These are phyloP conservation scores for Alternaria burnsii DNA, from an alignment of 2,329 filamentous ascomycete genomes.

Conservation along the genomic window DNA sequence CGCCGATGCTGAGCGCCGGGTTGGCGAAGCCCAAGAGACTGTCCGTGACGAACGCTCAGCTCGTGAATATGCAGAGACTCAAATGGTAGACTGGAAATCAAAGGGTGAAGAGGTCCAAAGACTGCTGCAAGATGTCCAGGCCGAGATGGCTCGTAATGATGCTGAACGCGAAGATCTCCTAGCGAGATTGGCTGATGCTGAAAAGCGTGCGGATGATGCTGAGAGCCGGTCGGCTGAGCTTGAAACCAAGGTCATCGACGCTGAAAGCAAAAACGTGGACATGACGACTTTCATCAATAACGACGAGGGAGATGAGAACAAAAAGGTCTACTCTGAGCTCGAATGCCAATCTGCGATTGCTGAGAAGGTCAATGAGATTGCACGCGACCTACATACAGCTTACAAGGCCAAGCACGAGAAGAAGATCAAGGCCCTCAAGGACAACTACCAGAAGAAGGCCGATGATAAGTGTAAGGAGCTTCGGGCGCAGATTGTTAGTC, in stretches of 20 bases:
- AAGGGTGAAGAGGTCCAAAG: slow-evolving; percentile 86
- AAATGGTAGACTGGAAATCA: slow-evolving; percentile 84
- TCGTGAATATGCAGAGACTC: slow-evolving; percentile 75
- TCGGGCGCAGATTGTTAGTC: slow-evolving; percentile 73
- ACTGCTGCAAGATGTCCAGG: slow-evolving; percentile 79
- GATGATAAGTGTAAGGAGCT: slow-evolving; percentile 87
- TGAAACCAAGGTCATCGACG: slow-evolving; percentile 54
- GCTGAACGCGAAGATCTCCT: slow-evolving; percentile 82
- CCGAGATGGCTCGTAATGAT: slow-evolving; percentile 80
- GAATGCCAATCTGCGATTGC: slow-evolving; percentile 75
- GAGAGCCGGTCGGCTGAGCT: slow-evolving; percentile 80
- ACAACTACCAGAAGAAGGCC: slow-evolving; percentile 83
- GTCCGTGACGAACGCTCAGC: slow-evolving; percentile 77
- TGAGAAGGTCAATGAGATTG: slow-evolving; percentile 78
- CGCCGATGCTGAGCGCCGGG: slow-evolving; percentile 88
- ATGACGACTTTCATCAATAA: slow-evolving; percentile 65
- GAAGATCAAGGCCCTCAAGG: slow-evolving; percentile 89
- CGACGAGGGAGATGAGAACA: slow-evolving; percentile 46
- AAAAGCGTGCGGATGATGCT: slow-evolving; percentile 76
- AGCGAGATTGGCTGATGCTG: slow-evolving; percentile 75
- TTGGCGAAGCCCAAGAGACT: slow-evolving; percentile 84
- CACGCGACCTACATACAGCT: slow-evolving; percentile 85
- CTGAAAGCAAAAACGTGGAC: slow-evolving; percentile 75
- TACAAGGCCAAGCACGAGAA: slow-evolving; percentile 98
- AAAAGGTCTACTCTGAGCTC: slow-evolving; percentile 51